These are phyloP conservation scores for Neurospora africana DNA, from an alignment of 495 filamentous ascomycete genomes.

Conservation along the genomic window DNA sequence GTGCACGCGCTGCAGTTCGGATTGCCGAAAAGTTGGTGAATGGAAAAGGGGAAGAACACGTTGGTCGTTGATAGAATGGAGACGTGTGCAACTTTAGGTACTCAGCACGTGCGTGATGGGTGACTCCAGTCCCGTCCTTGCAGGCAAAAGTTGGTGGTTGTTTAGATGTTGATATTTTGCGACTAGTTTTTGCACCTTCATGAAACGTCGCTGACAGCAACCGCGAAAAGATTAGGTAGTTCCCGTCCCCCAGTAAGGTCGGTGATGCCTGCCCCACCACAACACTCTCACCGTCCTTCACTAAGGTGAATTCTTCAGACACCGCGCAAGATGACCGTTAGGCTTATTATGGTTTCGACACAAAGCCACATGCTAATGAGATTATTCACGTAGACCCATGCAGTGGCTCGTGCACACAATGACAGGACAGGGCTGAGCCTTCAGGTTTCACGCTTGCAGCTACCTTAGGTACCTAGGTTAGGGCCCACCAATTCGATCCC, in stretches of 20 bases:
- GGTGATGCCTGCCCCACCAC: background rate
- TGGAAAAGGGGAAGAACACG: background rate
- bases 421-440: background rate
- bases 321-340: background rate
- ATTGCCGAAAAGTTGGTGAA: background rate
- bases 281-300: background rate
- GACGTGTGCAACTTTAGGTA: background rate
- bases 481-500: background rate
- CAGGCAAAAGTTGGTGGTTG: background rate
- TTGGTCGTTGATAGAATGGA: background rate
- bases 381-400: background rate
- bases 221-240: background rate
- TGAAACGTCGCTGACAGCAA: background rate
- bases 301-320: background rate
- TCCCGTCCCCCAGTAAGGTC: background rate
- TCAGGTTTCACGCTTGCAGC: background rate
- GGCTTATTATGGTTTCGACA: background rate
- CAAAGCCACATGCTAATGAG: background rate
- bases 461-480: no score
- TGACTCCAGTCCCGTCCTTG: background rate
- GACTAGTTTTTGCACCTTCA: background rate
- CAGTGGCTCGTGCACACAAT: background rate
- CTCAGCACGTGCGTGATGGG: background rate
- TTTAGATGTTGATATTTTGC: background rate
- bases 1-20: background rate